Base-by-base conservation (phyloP, 495 filamentous ascomycete genomes). In the Hypoxylon rickii region DNA sequence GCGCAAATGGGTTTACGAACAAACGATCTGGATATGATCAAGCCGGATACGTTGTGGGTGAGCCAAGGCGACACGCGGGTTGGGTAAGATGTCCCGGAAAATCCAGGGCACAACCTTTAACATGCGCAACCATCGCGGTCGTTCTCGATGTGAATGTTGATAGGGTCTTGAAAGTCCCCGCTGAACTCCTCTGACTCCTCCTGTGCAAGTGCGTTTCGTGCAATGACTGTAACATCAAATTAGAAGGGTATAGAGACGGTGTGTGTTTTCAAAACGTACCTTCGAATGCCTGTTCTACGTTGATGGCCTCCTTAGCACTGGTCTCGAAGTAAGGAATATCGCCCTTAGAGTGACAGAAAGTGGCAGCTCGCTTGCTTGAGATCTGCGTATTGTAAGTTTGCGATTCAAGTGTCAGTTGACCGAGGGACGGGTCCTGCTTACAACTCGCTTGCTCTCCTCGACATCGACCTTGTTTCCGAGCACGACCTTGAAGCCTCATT, bases 391-490 rank as follows among this genome's bases (percentile, higher is more conserved):
- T 13, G 33, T 66, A 18, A 70, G 63, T 47, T 47, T 22, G 1
- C 17, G 11, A 43, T 36, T 7, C 12, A n/a, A n/a, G n/a, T n/a
- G n/a, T n/a, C n/a, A 3, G 21, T 39, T 34, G 11, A 11, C 13
- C 16, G 12, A 6, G 2, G 22, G 17, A 31, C 11, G n/a, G 26
- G n/a, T 19, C 1, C 6, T 19, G 77, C 80, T 56, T 68, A 87
- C 86, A 80, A 94, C 90, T 63, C 94, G 80, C 81, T 96, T 97
- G 80, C 86, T 95, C 75, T 99, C 94, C 69, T 97, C 92, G 29
- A 96, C 88, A 79, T 99, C 94, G 66, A 97, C 95, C 81, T 99
- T 99, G 78, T 99, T 99, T 26, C 95, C 94, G 44, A 99, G 83
- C 17, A 97, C 55, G 10, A 56, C 38, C 43, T 55, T 37, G 22